Evolutionary conservation across 2,329 filamentous ascomycete genomes (phyloP), one percentile per base, ranked within the genome.

Genomic region (Epichloe uncinata): DNA sequence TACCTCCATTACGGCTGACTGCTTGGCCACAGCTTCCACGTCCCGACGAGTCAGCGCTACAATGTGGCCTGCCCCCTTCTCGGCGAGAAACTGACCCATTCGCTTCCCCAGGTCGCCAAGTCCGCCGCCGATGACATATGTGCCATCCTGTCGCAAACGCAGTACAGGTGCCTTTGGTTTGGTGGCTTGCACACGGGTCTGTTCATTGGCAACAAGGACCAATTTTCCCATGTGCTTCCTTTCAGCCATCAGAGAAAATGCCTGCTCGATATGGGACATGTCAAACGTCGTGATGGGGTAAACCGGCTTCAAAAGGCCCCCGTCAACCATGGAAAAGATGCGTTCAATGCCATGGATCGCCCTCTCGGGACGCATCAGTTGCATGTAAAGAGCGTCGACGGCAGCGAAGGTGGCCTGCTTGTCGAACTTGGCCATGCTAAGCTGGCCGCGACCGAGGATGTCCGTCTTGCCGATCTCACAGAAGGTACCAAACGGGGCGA

Each of bases 141-240:
- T 72, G 16, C 73, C 72, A 16, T 74, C 5, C 11, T 18, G 7
- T 26, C 7, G 18, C 13, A n/a, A 34, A 18, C 30, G 18, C 73
- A 20, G 75, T 67, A 38, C 76, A 63, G 45, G 77, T 60, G 56
- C 77, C 76, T 1, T 71, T 71, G 3, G 66, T 69, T 51, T 74
- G 5, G 15, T 12, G 18, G 36, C 36, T 16, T 13, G 13, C 36
- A 42, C 41, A 5, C 6, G 12, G 30, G 13, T 22, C 8, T 26
- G 11, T 8, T 44, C 26, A 8, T 26, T 3, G n/a, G 22, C n/a
- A 6, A 13, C 42, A 12, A 46, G 12, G 12, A 46, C 33, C 18
- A 46, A 11, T 34, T 46, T 46, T 3, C 46, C 36, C 11, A 33
- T 34, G 30, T 33, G 35, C 22, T 41, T 48, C 4, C 22, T 16